Conservation (phyloP, 768 basidiomycete species). For the Epithele typhae region DNA sequence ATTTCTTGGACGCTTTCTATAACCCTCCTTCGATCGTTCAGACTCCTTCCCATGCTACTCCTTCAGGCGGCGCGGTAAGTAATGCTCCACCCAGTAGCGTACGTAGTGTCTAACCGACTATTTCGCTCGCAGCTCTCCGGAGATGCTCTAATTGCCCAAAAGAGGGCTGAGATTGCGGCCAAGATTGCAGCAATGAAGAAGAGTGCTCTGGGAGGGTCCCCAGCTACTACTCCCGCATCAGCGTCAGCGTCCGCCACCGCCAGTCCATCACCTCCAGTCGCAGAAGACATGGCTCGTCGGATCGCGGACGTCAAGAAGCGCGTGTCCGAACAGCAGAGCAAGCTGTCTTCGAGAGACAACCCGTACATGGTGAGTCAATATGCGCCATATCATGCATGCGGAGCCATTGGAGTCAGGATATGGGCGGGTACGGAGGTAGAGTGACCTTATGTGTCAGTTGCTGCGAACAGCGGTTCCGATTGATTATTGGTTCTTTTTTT, state of each 20-base stretch:
- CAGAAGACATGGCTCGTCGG: conserved; percentile 63
- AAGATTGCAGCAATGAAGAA: conserved; percentile 76
- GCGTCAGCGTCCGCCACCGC: conserved; percentile 18
- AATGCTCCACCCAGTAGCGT: not conserved
- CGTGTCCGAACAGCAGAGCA: conserved; percentile 78
- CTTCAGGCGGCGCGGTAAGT: conserved; percentile 41
- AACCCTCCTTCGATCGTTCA: conserved; percentile 51
- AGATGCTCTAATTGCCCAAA: conserved; percentile 74
- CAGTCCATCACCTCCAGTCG: conserved; percentile 40
- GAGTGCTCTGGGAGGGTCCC: conserved; percentile 18
- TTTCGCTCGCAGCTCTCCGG: conserved; percentile 40
- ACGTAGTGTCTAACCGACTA: conserved; percentile 1
- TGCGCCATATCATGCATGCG: not conserved
- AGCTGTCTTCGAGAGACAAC: conserved; percentile 72
- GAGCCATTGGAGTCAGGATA: no score
- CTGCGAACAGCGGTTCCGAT: no score
- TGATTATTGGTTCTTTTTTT: no score
- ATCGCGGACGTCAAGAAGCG: conserved; percentile 85
- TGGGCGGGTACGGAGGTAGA: no score
- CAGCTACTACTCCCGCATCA: conserved; percentile 22
- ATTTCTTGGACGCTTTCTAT: conserved; percentile 60
- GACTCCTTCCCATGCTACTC: conserved; percentile 46
- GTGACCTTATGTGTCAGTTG: no score
- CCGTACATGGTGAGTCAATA: conserved; percentile 71
- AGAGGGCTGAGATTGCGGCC: conserved; percentile 79